A percentile compares a stretch with the other conserved stretches of the same genome.
These are phyloP conservation scores for Carex arenaria DNA, from an alignment of 202 grass and related monocot genomes.

Conservation along the genomic window DNA sequence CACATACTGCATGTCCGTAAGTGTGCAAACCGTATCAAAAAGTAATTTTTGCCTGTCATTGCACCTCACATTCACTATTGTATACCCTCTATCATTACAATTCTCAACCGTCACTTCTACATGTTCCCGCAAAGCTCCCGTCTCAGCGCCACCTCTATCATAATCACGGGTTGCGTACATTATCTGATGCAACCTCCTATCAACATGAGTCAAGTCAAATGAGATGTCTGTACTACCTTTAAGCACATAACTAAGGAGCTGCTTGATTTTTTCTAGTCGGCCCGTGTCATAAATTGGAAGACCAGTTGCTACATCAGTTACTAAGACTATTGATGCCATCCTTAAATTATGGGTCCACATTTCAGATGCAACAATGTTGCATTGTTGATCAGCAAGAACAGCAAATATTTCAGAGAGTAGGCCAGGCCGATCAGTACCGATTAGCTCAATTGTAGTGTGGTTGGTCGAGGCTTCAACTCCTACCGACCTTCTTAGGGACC, in stretches of 20 bases:
- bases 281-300: constrained; percentile 18
- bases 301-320: constrained; percentile 43
- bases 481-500: background rate
- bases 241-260: constrained; percentile 45
- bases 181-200: constrained; percentile 45
- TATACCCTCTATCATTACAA: constrained; percentile 27
- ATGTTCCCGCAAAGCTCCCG: background rate
- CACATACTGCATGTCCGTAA: constrained; percentile 33
- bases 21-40: constrained; percentile 26
- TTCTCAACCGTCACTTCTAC: constrained; percentile 19
- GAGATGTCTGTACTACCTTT: constrained; percentile 23
- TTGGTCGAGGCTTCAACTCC: background rate
- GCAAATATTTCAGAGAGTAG: constrained; percentile 70
- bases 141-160: background rate
- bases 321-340: constrained; percentile 42
- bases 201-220: background rate
- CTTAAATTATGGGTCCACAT: constrained; percentile 55
- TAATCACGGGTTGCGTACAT: constrained; percentile 24
- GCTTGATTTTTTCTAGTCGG: constrained; percentile 36
- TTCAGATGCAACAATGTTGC: constrained; percentile 51
- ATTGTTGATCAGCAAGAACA: constrained; percentile 44
- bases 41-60: constrained; percentile 28
- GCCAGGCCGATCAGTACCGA: constrained; percentile 53
- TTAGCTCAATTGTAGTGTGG: constrained; percentile 43
- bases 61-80: constrained; percentile 24